phyloP scores from a whole-genome alignment of 2,329 filamentous ascomycete species.

The Phaeophleospora eucalypticola region DNA sequence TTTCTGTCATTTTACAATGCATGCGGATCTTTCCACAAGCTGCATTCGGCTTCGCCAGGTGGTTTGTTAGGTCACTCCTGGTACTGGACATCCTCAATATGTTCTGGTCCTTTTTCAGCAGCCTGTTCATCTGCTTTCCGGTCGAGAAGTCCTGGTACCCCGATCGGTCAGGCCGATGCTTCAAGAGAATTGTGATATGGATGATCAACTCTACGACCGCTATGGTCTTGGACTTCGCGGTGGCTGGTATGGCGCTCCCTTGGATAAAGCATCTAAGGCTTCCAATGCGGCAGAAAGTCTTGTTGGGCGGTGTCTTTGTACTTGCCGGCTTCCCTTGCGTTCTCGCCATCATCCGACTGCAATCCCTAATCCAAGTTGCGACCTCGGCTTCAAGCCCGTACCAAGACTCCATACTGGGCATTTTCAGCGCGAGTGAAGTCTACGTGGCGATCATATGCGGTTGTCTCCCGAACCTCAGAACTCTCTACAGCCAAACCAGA shows the following conservation, averaged over 20 bases:
- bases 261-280: constrained; percentile 6
- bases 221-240: constrained; percentile 6
- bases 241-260: constrained; percentile 4
- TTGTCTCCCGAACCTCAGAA: constrained; percentile 4
- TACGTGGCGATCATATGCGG: constrained; percentile 8
- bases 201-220: constrained; percentile 6
- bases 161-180: background rate
- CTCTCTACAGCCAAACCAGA: background rate
- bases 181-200: constrained; percentile 1
- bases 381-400: background rate
- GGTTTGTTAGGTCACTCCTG: background rate
- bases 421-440: constrained; percentile 6
- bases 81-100: background rate
- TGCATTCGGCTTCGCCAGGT: background rate
- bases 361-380: constrained; percentile 7
- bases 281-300: constrained; percentile 1
- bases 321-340: constrained; percentile 7
- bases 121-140: constrained; percentile 8
- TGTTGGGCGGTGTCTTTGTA: constrained; percentile 6
- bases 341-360: constrained; percentile 7
- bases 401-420: constrained; percentile 3
- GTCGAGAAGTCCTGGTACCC: constrained; percentile 3
- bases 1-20: constrained; percentile 7
- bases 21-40: constrained; percentile 4
- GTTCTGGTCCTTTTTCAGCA: constrained; percentile 3